These are phyloP conservation scores for Babesia divergens DNA, from an alignment of 169 alveolate genomes.

Conservation along the genomic window DNA sequence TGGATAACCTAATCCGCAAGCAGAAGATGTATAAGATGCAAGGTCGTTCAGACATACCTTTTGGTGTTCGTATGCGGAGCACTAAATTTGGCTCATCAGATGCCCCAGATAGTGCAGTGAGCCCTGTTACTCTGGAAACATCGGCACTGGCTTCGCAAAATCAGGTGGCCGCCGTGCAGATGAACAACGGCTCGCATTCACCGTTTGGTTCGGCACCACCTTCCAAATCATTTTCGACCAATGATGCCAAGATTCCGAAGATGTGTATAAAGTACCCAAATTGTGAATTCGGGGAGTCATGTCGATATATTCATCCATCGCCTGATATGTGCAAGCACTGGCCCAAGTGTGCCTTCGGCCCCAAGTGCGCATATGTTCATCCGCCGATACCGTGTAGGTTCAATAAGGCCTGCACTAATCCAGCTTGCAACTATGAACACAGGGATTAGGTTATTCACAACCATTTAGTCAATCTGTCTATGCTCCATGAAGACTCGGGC, in stretches of 20 bases:
- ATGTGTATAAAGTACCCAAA: constrained; percentile 51
- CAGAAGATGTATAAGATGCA: constrained; percentile 52
- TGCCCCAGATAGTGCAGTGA: not conserved
- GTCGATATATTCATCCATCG: constrained; percentile 58
- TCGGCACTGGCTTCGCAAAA: too few relatives aligned
- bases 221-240: not conserved
- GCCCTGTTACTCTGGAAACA: not conserved
- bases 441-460: constrained; percentile 6
- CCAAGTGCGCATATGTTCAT: constrained; percentile 60
- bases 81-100: constrained; percentile 25
- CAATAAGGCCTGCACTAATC: constrained; percentile 14
- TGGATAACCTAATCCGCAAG: constrained; percentile 51
- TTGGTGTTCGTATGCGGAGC: constrained; percentile 53
- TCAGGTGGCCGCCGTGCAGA: not conserved
- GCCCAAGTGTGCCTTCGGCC: constrained; percentile 64
- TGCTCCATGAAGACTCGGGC: constrained; percentile 2
- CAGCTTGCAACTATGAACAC: constrained; percentile 23
- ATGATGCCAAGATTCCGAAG: constrained; percentile 36
- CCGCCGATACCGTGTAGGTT: constrained; percentile 47
- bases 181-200: not conserved
- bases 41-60: constrained; percentile 25
- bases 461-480: constrained; percentile 31
- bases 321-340: constrained; percentile 39
- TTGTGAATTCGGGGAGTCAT: constrained; percentile 52
- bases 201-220: not conserved